Evolutionary conservation across 805 yeast species (phyloP).

Genomic region (Yarrowia divulgata): DNA sequence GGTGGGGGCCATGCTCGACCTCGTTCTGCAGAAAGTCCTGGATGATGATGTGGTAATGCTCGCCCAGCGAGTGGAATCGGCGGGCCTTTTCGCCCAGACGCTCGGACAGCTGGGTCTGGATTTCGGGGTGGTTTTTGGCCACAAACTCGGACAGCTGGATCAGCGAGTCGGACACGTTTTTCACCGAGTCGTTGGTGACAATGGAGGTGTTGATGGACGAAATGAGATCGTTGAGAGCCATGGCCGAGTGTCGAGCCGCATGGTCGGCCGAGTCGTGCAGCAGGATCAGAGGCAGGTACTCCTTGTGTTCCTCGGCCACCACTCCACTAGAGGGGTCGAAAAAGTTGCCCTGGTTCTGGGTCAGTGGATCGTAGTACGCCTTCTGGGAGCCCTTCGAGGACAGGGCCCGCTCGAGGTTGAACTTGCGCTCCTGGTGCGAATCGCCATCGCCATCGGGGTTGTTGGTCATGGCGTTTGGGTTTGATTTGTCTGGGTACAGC

Average conservation of each 20-base stretch:
- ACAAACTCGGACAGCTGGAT: conserved; percentile 42
- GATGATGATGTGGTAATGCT: conserved; percentile 32
- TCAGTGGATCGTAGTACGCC: conserved; percentile 37
- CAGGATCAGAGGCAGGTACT: conserved; percentile 46
- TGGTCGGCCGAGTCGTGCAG: conserved; percentile 46
- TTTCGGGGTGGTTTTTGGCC: conserved; percentile 38
- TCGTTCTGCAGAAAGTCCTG: conserved; percentile 34
- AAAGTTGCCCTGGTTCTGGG: conserved; percentile 42
- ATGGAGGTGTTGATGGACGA: conserved; percentile 46
- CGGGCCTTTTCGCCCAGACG: conserved; percentile 42
- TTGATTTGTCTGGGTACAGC: conserved; percentile 19
- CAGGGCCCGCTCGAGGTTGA: conserved; percentile 25
- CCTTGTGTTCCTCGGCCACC: conserved; percentile 43
- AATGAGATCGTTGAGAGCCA: conserved; percentile 47
- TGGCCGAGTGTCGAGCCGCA: conserved; percentile 43
- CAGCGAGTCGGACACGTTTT: conserved; percentile 41
- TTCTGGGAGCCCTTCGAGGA: conserved; percentile 14
- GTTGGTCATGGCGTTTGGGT: conserved; percentile 24
- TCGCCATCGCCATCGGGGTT: conserved; percentile 27
- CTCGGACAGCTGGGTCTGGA: conserved; percentile 39
- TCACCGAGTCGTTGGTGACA: conserved; percentile 43
- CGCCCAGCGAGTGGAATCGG: conserved; percentile 40
- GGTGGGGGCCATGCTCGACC: conserved; percentile 37
- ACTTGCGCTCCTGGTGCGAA: conserved; percentile 27
- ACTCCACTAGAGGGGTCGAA: conserved; percentile 46